Percentiles rank a stretch among this genome's conserved stretches.
Evolutionary conservation across 2,329 filamentous ascomycete genomes (phyloP).

Genomic region (Dichotomopilus funicola): DNA sequence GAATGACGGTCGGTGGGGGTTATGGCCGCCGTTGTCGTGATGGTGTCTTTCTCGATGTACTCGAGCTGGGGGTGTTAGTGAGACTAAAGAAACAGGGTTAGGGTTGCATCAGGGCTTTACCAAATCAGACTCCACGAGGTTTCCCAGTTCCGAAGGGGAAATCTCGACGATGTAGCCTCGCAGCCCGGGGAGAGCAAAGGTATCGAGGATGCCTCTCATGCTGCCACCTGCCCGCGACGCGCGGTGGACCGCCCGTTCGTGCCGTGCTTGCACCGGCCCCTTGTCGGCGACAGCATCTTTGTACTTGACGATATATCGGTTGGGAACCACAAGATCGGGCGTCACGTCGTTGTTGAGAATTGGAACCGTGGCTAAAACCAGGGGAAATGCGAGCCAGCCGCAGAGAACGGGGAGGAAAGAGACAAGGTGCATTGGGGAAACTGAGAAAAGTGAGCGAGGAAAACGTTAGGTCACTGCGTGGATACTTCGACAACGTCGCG

Average conservation of each 20-base stretch:
- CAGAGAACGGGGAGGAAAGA: not conserved
- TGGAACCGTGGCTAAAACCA: not conserved
- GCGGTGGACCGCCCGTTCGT: slow-evolving; percentile 26
- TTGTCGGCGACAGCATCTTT: slow-evolving; percentile 26
- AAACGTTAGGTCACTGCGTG: too few species aligned
- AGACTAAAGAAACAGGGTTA: not conserved
- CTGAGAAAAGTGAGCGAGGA: not conserved
- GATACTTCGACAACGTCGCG: too few species aligned
- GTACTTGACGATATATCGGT: slow-evolving; percentile 39
- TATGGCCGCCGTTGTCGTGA: slow-evolving; percentile 17
- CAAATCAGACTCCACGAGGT: slow-evolving; percentile 28
- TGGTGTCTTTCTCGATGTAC: slow-evolving; percentile 20
- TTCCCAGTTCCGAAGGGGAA: slow-evolving; percentile 31
- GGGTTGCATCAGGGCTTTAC: not conserved
- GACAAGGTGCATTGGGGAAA: not conserved
- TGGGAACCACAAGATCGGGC: slow-evolving; percentile 24
- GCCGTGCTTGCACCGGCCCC: slow-evolving; percentile 9
- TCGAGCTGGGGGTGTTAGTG: slow-evolving; percentile 15
- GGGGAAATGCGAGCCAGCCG: not conserved
- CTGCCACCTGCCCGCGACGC: slow-evolving; percentile 21
- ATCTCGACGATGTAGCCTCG: slow-evolving; percentile 29
- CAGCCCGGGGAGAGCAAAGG: slow-evolving; percentile 20
- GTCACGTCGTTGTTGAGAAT: slow-evolving; percentile 9
- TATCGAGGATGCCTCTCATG: slow-evolving; percentile 29
- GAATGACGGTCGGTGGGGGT: not conserved